phyloP scores from a whole-genome alignment of 2,329 filamentous ascomycete species.

The Aspergillus calidoustus region DNA sequence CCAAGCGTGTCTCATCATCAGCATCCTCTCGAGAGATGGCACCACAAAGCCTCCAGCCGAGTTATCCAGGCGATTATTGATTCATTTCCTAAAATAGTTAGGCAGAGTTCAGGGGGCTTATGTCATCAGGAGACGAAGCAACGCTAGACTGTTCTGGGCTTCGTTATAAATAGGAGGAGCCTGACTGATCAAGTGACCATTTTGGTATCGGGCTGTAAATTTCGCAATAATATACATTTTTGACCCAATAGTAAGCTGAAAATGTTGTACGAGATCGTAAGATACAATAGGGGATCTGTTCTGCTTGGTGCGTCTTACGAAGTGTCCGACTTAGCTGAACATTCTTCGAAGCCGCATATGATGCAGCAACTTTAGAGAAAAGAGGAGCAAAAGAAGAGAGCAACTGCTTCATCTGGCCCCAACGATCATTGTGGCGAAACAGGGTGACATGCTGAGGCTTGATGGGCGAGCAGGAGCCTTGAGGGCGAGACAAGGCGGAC shows the following conservation, averaged over 20 bases:
- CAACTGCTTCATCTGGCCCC: slow-evolving; percentile 11
- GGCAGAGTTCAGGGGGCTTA: background rate
- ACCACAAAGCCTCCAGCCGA: slow-evolving; percentile 5
- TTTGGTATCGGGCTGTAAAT: slow-evolving; percentile 1
- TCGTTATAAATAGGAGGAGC: background rate
- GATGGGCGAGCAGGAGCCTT: background rate
- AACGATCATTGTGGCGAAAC: slow-evolving; percentile 8
- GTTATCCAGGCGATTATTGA: background rate
- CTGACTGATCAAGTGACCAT: slow-evolving; percentile 14
- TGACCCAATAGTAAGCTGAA: background rate
- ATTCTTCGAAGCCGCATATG: background rate
- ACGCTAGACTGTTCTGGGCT: slow-evolving; percentile 1
- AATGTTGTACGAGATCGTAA: background rate
- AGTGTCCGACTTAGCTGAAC: background rate
- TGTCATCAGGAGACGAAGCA: slow-evolving; percentile 1
- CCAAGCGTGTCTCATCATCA: background rate
- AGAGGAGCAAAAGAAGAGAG: background rate
- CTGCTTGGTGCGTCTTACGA: background rate
- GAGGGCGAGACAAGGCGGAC: slow-evolving; percentile 9
- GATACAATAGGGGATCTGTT: background rate
- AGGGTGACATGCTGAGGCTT: background rate
- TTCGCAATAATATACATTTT: background rate
- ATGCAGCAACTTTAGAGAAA: background rate
- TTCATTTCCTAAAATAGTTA: background rate
- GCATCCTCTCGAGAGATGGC: background rate